Conservation (phyloP, 345 rosid species). For the Salix viminalis region DNA sequence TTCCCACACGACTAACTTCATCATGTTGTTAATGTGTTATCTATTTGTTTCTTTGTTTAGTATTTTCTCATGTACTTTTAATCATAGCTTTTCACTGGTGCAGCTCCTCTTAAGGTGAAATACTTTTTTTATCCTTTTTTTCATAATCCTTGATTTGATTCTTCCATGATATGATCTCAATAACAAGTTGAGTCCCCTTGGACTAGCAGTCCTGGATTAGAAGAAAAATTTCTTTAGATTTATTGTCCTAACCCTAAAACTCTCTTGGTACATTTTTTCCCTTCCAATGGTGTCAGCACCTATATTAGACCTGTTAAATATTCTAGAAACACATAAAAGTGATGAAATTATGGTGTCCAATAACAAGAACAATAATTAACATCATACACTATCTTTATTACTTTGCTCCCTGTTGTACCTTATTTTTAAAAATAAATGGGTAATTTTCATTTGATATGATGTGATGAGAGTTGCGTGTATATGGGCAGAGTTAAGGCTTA, state of each 20-base stretch:
- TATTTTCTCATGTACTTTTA: too few species aligned
- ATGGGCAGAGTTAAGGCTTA: too few species aligned
- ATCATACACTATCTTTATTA: not conserved
- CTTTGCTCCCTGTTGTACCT: not conserved
- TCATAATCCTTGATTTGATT: not conserved
- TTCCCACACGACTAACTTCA: not conserved
- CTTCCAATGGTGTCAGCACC: too few species aligned
- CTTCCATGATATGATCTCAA: not conserved
- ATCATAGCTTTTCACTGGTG: too few species aligned
- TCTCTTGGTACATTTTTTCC: not conserved
- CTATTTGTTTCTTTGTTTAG: too few species aligned
- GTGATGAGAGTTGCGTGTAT: too few species aligned
- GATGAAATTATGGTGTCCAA: not conserved
- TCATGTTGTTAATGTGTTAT: too few species aligned
- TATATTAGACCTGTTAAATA: too few species aligned
- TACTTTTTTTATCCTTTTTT: too few species aligned
- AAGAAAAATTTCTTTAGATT: not conserved
- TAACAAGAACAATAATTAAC: not conserved
- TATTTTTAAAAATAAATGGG: not conserved
- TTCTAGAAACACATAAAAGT: not conserved
- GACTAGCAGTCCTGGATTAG: not conserved
- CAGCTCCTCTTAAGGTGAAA: too few species aligned
- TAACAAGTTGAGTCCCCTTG: not conserved
- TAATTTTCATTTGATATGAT: not conserved
- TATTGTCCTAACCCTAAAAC: not conserved